Conservation (phyloP, 208 protist species). For the Leishmania tarentolae region DNA sequence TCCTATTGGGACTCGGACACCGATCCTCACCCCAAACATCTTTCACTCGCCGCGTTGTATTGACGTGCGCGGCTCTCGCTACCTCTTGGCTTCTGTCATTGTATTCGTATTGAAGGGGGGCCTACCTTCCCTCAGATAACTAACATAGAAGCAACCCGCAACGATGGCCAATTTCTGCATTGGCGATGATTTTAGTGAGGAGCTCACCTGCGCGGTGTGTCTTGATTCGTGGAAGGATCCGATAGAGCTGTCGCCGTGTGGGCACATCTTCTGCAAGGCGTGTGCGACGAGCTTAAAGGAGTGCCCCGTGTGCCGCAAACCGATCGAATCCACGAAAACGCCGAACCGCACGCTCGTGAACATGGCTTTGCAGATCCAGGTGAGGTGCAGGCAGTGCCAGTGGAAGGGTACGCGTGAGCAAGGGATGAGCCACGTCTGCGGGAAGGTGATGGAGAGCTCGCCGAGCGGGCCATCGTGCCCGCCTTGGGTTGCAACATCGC, state of each 20-base stretch:
- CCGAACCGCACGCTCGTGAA: slow-evolving; percentile 78
- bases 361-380: slow-evolving; percentile 56
- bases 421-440: slow-evolving; percentile 29
- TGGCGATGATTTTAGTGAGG: slow-evolving; percentile 66
- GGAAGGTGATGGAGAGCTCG: background rate
- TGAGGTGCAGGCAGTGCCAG: slow-evolving; percentile 57
- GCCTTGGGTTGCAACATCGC: background rate
- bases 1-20: background rate
- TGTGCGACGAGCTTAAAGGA: slow-evolving; percentile 41
- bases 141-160: background rate
- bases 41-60: background rate
- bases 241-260: slow-evolving; percentile 39
- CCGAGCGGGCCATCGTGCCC: background rate
- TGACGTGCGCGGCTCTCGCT: background rate
- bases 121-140: background rate
- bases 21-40: background rate
- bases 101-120: background rate
- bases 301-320: slow-evolving; percentile 68
- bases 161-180: slow-evolving; percentile 37
- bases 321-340: slow-evolving; percentile 26
- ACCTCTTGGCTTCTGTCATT: background rate
- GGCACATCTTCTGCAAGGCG: slow-evolving; percentile 65
- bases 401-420: slow-evolving; percentile 70
- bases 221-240: slow-evolving; percentile 79
- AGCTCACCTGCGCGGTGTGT: slow-evolving; percentile 73